phyloP scores from a whole-genome alignment of 257 asterid species.

The Sherardia arvensis region DNA sequence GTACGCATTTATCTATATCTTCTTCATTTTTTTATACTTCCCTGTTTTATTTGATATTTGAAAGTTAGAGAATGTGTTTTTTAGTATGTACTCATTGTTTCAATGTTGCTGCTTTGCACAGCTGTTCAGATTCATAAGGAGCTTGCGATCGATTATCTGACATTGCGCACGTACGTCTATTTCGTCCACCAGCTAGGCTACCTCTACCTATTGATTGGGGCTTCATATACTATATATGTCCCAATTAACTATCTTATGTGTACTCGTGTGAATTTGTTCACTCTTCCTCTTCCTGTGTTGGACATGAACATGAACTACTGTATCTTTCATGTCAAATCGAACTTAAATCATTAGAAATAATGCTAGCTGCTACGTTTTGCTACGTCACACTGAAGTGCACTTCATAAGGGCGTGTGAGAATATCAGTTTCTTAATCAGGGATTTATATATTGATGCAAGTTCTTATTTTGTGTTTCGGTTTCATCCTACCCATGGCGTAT shows the following conservation, averaged over 20 bases:
- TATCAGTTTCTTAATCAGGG: too few species aligned
- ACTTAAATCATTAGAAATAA: neutral
- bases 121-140: neutral
- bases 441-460: too few species aligned
- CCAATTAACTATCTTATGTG: neutral
- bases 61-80: too few species aligned
- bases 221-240: neutral
- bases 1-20: slow-evolving; percentile 45
- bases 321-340: neutral
- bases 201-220: neutral
- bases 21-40: neutral
- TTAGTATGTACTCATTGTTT: too few species aligned
- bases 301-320: neutral
- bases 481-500: too few species aligned
- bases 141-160: neutral
- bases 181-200: neutral
- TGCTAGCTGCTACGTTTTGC: neutral
- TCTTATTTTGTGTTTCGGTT: too few species aligned
- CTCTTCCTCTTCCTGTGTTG: neutral
- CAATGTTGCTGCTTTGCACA: neutral
- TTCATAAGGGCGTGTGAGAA: too few species aligned
- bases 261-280: neutral
- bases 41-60: too few species aligned
- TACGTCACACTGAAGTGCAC: too few species aligned
- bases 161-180: neutral